Evolutionary conservation across 441 rosid genomes (phyloP), one percentile per base, ranked within the genome.

Genomic region (Arabidopsis hybrid): DNA sequence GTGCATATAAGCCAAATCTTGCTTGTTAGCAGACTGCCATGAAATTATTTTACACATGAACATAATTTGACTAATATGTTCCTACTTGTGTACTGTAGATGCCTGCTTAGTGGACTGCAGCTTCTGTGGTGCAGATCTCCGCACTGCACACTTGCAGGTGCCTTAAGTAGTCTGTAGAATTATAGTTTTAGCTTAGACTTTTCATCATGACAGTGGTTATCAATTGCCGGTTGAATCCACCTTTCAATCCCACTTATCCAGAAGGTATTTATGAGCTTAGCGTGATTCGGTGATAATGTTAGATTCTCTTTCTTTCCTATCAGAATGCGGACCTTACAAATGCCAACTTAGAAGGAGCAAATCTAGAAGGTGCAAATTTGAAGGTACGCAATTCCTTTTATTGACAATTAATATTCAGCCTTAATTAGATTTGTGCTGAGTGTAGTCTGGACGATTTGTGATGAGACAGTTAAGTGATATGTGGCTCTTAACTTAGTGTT

Each of bases 271-370:
- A 39, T 14, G 53, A 71, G 50, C 49, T 21, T 62, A 51, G 46
- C n/a, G 12, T 38, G 50, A 67, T 55, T 53, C 29, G 0, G 39
- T 53, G 10, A 67, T 69, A 43, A 60, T 45, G 65, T 47, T 55
- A 47, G 46, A 31, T 64, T 43, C 36, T 58, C 2, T 53, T 35
- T 60, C 47, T 59, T 35, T 13, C 35, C 17, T 68, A 65, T 50
- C 85, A 94, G 99, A 82, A 79, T 72, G 98, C 95, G 29, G 96
- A 94, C 83, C 92, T 91, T 69, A 91, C 97, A 31, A 85, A 90
- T 86, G 97, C 97, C 46, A 94, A 94, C 84, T 77, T 94, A 75
- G 95, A 94, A 83, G 96, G 97, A 67, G 97, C 96, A 46, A 90
- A 88, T 83, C 80, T 91, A 35, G 98, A 94, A 83, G 99, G 99